These are phyloP conservation scores for Plasmodium chabaudi DNA, from an alignment of 169 alveolate genomes.

Conservation along the genomic window DNA sequence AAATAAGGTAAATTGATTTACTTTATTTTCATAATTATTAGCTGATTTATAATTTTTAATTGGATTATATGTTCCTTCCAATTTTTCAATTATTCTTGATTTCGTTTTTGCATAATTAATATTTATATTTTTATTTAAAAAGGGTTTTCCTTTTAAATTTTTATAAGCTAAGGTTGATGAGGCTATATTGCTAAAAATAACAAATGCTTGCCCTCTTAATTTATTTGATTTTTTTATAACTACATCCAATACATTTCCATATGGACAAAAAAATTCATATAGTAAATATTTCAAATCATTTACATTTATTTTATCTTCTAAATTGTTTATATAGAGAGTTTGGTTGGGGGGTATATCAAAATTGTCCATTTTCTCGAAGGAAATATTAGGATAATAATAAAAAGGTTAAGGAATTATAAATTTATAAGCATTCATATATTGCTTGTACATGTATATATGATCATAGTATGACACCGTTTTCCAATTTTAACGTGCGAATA, in stretches of 20 bases:
- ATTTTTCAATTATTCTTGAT: conserved; percentile 79
- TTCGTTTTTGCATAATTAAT: conserved; percentile 86
- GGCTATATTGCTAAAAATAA: conserved; percentile 85
- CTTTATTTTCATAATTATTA: conserved; percentile 15
- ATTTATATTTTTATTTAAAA: conserved; percentile 83
- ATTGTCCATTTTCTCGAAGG: conserved; percentile 14
- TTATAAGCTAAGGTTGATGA: conserved; percentile 88
- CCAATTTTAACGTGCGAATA: conserved; percentile 88
- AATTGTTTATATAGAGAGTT: conserved; percentile 86
- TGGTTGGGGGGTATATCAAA: conserved; percentile 88
- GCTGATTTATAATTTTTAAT: conserved; percentile 49
- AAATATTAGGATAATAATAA: not conserved
- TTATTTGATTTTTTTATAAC: conserved; percentile 81
- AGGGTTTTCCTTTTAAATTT: conserved; percentile 84
- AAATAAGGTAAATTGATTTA: conserved; percentile 80
- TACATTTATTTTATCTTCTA: conserved; percentile 85
- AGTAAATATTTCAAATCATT: conserved; percentile 84
- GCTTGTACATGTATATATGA: not conserved
- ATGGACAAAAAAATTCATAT: conserved; percentile 86
- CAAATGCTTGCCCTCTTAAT: conserved; percentile 90
- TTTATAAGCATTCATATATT: not conserved
- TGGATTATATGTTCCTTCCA: conserved; percentile 81
- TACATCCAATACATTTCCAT: conserved; percentile 86
- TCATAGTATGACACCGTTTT: too few species aligned
- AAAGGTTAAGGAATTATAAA: not conserved